Conservation (phyloP, 2,329 filamentous ascomycete species). For the Fusarium penzigii region DNA sequence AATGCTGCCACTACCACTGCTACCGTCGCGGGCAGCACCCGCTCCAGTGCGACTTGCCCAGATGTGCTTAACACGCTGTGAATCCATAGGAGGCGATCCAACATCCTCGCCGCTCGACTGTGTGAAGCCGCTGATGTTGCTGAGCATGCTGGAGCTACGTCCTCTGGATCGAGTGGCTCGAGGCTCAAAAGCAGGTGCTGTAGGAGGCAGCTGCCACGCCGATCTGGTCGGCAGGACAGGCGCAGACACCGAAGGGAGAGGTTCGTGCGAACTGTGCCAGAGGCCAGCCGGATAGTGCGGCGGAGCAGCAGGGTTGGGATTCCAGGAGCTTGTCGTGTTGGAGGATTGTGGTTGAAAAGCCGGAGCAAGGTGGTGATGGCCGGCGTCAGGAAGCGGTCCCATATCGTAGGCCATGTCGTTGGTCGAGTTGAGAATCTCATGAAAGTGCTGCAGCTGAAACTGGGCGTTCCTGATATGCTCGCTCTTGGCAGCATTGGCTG, state of each 20-base stretch:
- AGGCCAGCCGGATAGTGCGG: slow-evolving; percentile 38
- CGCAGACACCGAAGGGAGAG: slow-evolving; percentile 33
- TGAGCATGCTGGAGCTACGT: slow-evolving; percentile 67
- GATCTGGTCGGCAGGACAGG: slow-evolving; percentile 34
- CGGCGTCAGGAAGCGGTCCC: slow-evolving; percentile 18
- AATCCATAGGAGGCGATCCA: slow-evolving; percentile 27
- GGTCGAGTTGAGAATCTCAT: slow-evolving; percentile 34
- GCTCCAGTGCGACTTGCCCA: slow-evolving; percentile 28
- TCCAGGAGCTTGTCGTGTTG: slow-evolving; percentile 32
- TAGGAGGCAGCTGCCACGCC: slow-evolving; percentile 40
- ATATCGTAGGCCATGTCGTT: slow-evolving; percentile 37
- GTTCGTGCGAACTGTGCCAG: slow-evolving; percentile 40
- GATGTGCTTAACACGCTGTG: slow-evolving; percentile 21
- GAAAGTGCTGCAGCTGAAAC: slow-evolving; percentile 35
- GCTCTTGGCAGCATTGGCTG: slow-evolving; percentile 30
- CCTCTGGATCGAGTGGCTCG: slow-evolving; percentile 49
- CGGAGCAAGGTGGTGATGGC: slow-evolving; percentile 27
- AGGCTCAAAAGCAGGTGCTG: slow-evolving; percentile 38
- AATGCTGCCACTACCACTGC: slow-evolving; percentile 50
- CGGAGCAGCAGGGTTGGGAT: slow-evolving; percentile 34
- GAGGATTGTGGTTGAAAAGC: slow-evolving; percentile 20
- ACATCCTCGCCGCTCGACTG: slow-evolving; percentile 58
- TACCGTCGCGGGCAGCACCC: slow-evolving; percentile 25
- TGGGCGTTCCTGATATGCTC: slow-evolving; percentile 36
- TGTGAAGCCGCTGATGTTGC: slow-evolving; percentile 66